Conservation (phyloP, 768 basidiomycete species). For the Trametes villosa region DNA sequence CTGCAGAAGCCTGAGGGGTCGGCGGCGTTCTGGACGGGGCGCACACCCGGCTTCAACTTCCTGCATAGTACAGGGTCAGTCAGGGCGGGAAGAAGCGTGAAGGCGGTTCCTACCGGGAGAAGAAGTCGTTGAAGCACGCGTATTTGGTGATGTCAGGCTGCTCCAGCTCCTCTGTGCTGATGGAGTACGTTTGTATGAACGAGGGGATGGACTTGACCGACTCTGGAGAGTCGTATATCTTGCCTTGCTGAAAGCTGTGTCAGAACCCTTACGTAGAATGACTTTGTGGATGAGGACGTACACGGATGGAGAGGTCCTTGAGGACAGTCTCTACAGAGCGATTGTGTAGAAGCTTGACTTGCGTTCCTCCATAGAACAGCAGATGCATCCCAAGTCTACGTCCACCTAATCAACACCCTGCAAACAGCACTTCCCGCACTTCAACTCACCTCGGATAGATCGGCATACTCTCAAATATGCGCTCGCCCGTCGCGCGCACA, state of each 20-base stretch:
- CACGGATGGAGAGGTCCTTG: conserved; percentile 57
- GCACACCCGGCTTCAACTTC: conserved; percentile 58
- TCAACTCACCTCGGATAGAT: conserved; percentile 23
- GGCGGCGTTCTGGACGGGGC: conserved; percentile 60
- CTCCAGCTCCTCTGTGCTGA: conserved; percentile 63
- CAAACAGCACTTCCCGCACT: not conserved
- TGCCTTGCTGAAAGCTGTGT: conserved; percentile 50
- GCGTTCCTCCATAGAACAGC: conserved; percentile 62
- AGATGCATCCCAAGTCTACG: conserved; percentile 75
- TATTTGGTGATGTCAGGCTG: conserved; percentile 66
- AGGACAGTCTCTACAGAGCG: conserved; percentile 54
- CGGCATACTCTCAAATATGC: conserved; percentile 23
- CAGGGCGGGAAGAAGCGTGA: not conserved
- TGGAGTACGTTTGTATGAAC: conserved; percentile 58
- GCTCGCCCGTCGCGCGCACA: conserved; percentile 36
- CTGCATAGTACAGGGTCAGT: conserved; percentile 32
- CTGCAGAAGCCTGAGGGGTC: conserved; percentile 60
- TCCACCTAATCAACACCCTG: not conserved
- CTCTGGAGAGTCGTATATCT: conserved; percentile 56
- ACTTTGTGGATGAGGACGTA: conserved; percentile 23
- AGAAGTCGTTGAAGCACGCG: conserved; percentile 79
- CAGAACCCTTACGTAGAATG: not conserved
- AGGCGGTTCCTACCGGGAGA: conserved; percentile 51
- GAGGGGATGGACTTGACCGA: conserved; percentile 56
- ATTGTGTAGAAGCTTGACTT: conserved; percentile 52